Base-by-base conservation (phyloP, 2,329 filamentous ascomycete genomes). In the Calonectria pseudoreteaudii region DNA sequence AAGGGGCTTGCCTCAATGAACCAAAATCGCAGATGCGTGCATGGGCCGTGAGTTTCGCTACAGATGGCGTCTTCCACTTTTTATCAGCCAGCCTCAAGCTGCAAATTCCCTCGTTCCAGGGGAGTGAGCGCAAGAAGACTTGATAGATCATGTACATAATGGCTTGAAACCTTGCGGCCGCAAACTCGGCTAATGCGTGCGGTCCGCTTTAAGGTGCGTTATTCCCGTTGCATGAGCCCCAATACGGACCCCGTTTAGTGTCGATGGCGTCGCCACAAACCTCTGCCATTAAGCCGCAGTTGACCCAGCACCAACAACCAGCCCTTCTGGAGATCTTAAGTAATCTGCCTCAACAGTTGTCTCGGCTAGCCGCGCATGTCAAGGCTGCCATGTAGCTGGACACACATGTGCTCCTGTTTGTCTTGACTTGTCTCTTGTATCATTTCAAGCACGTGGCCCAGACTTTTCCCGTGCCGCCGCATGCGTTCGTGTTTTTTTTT, bases 171-270 rank as follows among this genome's bases (percentile, higher is more conserved):
- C 65, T 47, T 72, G 71, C 50, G 66, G 58, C 70, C 58, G 66
- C 66, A 60, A 58, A 30, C 36, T 50, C 66, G 56, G 28, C 70
- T 64, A 62, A 58, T 47, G 52, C 56, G 56, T 62, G 56, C 56
- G 56, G 56, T 62, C 56, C 56, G 36, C 28, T 53, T 44, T 26
- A 36, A 53, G 36, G 75, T 70, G 70, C 68, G 73, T 71, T 76
- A 76, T 76, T 76, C 75, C 75, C 73, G 73, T 70, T 36, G 56
- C 56, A 68, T 49, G 64, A 71, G 65, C 70, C 56, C 52, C 72
- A 69, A 50, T 60, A 47, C 31, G 60, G 58, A n/a, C 47, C 47
- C 30, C 41, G 34, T 62, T 62, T 62, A 62, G 56, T 62, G 64
- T 26, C 38, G 67, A 66, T 76, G 74, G 73, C 74, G 67, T 67